These are phyloP conservation scores for Pyronema omphalodes DNA, from an alignment of 495 filamentous ascomycete genomes.

Conservation along the genomic window DNA sequence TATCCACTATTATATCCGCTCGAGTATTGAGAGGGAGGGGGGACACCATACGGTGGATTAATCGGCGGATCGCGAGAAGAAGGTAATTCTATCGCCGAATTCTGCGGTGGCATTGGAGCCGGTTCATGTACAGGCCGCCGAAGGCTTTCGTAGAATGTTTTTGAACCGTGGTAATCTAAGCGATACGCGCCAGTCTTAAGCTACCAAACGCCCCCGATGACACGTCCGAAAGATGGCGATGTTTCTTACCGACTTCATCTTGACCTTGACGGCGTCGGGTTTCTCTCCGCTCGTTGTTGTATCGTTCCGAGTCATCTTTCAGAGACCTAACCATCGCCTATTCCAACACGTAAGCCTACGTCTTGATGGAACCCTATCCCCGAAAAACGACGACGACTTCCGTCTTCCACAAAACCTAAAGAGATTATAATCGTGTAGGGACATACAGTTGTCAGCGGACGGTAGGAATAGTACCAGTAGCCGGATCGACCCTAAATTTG, in stretches of 20 bases:
- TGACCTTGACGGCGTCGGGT: not conserved
- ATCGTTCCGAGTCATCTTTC: slow-evolving; percentile 12
- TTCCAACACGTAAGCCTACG: not conserved
- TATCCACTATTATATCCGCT: too few species aligned
- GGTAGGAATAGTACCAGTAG: slow-evolving; percentile 12
- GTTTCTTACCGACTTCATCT: not conserved
- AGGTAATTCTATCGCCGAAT: too few species aligned
- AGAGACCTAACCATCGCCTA: slow-evolving; percentile 18
- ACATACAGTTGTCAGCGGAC: slow-evolving; percentile 17
- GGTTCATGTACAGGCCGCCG: too few species aligned
- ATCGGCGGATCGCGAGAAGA: too few species aligned
- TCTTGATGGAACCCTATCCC: slow-evolving; percentile 2
- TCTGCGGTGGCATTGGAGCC: too few species aligned
- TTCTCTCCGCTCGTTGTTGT: slow-evolving; percentile 5
- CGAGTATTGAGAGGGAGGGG: too few species aligned
- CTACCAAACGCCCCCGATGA: too few species aligned
- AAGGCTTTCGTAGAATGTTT: too few species aligned
- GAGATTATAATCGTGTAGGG: not conserved
- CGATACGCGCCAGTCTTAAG: too few species aligned
- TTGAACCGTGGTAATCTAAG: too few species aligned
- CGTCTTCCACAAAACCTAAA: not conserved
- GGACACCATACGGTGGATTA: too few species aligned
- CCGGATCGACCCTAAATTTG: slow-evolving; percentile 7
- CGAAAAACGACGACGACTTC: not conserved
- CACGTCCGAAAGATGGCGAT: too few species aligned